Evolutionary conservation across 2,329 filamentous ascomycete species (phyloP), one percentile per base, ranked within the genome.

Genomic region (Hymenoscyphus albidus): DNA sequence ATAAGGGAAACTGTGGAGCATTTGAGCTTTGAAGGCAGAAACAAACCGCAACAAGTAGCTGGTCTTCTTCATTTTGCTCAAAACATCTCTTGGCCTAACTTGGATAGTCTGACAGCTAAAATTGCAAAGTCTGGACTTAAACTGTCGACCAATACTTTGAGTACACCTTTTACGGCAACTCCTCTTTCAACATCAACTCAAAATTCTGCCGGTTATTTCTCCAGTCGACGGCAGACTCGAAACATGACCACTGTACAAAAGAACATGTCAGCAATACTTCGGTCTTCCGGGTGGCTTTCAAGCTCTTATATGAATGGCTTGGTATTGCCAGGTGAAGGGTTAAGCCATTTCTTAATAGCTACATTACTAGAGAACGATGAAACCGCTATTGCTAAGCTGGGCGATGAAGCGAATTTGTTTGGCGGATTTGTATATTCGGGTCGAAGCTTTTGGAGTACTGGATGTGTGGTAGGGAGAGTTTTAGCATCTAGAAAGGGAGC

Each of bases 381-480:
- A n/a, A 78, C 81, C 27, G 87, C 86, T 1, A 80, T 89, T 69
- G 74, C 76, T n/a, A 82, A 75, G 58, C 76, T 90, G 9, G 87
- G 87, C 0, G 80, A 84, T 0, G 81, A 85, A 71, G 85, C 86
- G 3, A 87, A 87, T 67, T 76, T 90, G 0, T 87, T 85, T 55
- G 84, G 85, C 16, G 87, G 88, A 0, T 89, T 90, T 67, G 80
- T 88, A 2, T 89, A 88, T 70, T 76, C 75, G 4, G 81, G 81
- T 1, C 87, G 85, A 77, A 89, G 86, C 67, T 90, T 89, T 73
- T 90, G 87, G 87, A 89, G 86, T 75, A 88, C 84, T 1, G 80
- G 83, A 13, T 89, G 86, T 72, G 80, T 90, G 54, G 82, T 89
- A 10, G 87, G 87, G 3, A 83, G 86, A 35, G 85, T 90, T 2